phyloP scores from a whole-genome alignment of 805 yeast species.

The Kazachstania taianensis region DNA sequence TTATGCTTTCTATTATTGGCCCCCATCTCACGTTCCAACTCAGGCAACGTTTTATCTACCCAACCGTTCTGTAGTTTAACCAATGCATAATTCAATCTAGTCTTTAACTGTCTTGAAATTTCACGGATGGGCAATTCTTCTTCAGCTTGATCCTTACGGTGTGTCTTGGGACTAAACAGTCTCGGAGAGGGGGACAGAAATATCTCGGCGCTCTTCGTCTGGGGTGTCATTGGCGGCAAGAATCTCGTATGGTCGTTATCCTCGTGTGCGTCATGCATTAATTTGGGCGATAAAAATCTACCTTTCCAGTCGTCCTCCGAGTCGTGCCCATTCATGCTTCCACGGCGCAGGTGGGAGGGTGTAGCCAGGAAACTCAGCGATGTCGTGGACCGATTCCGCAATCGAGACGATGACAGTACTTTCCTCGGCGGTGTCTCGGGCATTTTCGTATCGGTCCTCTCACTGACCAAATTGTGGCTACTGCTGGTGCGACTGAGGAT shows the following conservation, averaged over 20 bases:
- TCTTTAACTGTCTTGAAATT: constrained; percentile 31
- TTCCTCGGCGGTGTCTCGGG: constrained; percentile 11
- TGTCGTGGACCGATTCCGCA: constrained; percentile 13
- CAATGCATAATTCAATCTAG: constrained; percentile 34
- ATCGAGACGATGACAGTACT: constrained; percentile 11
- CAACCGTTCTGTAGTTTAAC: constrained; percentile 29
- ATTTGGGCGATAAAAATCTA: no score
- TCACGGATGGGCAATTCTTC: constrained; percentile 30
- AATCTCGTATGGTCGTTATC: constrained; percentile 7
- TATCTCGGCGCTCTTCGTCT: constrained; percentile 21
- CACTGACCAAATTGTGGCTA: not conserved
- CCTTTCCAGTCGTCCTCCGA: no score
- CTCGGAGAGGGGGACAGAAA: constrained; percentile 28
- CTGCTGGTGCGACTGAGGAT: not conserved
- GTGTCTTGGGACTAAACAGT: constrained; percentile 18
- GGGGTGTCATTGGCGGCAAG: constrained; percentile 27
- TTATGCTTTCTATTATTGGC: constrained; percentile 1
- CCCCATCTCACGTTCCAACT: constrained; percentile 11
- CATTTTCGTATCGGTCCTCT: not conserved
- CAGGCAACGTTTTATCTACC: constrained; percentile 18
- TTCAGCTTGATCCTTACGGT: not conserved
- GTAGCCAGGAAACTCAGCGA: constrained; percentile 17
- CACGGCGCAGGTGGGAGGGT: constrained; percentile 12
- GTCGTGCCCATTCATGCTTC: not conserved
- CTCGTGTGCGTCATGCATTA: not conserved